phyloP scores from a whole-genome alignment of 306 rosid species.

The Sechiopsis laciniata region DNA sequence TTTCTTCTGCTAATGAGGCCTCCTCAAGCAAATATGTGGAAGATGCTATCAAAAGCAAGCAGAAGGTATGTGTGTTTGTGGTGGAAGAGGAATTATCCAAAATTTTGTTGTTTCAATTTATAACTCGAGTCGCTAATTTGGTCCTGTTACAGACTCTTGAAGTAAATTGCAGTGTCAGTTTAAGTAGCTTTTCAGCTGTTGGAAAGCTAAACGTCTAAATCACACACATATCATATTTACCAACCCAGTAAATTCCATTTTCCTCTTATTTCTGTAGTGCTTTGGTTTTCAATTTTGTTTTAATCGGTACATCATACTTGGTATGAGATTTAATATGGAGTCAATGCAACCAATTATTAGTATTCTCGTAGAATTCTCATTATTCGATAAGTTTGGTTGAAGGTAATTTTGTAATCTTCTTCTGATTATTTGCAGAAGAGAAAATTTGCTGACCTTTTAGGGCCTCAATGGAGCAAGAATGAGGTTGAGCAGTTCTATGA shows the following conservation, averaged over 20 bases:
- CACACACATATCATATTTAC: background rate
- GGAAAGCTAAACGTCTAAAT: background rate
- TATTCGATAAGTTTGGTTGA: conserved; percentile 22
- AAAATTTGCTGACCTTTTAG: conserved; percentile 85
- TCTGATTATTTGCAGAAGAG: conserved; percentile 61
- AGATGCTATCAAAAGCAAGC: conserved; percentile 51
- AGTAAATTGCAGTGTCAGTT: background rate
- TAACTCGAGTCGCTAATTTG: background rate
- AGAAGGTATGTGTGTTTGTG: conserved; percentile 46
- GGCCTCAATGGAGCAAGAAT: conserved; percentile 79
- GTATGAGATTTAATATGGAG: background rate
- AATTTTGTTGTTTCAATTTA: background rate
- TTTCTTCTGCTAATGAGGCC: conserved; percentile 49
- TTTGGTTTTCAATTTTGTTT: background rate
- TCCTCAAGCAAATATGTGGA: conserved; percentile 47
- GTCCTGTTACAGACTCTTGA: background rate
- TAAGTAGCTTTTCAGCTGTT: background rate
- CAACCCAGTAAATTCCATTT: background rate
- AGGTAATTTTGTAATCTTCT: conserved; percentile 22
- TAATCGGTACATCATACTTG: background rate
- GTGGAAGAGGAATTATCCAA: conserved; percentile 30
- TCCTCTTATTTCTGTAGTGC: background rate
- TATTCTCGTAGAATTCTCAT: background rate
- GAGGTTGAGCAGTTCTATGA: conserved; percentile 75
- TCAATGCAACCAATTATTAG: background rate